A percentile compares a stretch with the other conserved stretches of the same genome.
Evolutionary conservation across 768 basidiomycete genomes (phyloP).

Genomic region (Pulveroboletus sp.): DNA sequence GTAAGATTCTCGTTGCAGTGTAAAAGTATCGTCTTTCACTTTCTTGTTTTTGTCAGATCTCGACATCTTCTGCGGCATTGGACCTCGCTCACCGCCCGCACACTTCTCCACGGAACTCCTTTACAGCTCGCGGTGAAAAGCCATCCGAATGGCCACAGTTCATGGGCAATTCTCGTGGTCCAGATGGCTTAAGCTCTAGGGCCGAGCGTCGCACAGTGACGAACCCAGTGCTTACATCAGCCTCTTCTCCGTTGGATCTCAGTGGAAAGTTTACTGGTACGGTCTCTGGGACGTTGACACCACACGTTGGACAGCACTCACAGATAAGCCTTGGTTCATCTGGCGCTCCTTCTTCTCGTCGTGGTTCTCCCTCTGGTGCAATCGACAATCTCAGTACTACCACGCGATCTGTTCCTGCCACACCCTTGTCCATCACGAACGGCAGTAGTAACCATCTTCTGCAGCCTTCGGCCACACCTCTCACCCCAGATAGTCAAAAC

Average conservation of each 20-base stretch:
- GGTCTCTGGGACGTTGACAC: constrained; percentile 58
- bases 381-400: constrained; percentile 56
- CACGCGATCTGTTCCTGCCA: constrained; percentile 80
- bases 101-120: constrained; percentile 64
- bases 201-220: constrained; percentile 68
- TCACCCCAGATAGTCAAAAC: constrained; percentile 53
- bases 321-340: constrained; percentile 38
- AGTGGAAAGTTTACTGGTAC: constrained; percentile 40
- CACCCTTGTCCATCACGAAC: constrained; percentile 57
- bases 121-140: constrained; percentile 57
- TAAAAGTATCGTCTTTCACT: constrained; percentile 3
- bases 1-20: constrained; percentile 35
- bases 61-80: constrained; percentile 85
- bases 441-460: constrained; percentile 44
- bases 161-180: constrained; percentile 53
- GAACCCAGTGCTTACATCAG: constrained; percentile 65
- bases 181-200: constrained; percentile 52
- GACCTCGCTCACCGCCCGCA: constrained; percentile 89
- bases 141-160: constrained; percentile 96
- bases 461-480: constrained; percentile 63
- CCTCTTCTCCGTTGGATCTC: constrained; percentile 49
- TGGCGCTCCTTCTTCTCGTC: constrained; percentile 52
- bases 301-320: constrained; percentile 58
- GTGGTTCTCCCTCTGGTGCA: constrained; percentile 60
- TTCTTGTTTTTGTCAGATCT: constrained; percentile 43